phyloP scores from a whole-genome alignment of 208 protist species.

The Trypanosoma avium region DNA sequence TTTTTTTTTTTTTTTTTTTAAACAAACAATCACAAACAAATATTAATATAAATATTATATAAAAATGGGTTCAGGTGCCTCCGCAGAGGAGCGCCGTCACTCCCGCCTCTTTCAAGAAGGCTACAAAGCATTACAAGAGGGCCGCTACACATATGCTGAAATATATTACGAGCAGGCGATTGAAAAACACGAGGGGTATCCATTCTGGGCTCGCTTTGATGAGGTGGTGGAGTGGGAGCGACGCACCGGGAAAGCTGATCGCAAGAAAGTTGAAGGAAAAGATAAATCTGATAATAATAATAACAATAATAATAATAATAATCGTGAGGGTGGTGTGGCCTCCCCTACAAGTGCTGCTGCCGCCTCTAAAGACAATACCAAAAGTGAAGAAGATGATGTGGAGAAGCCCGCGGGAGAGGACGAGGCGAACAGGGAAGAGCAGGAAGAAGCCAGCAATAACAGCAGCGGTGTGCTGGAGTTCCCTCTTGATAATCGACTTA shows the following conservation, averaged over 20 bases:
- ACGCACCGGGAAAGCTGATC: neutral
- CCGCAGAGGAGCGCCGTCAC: slow-evolving; percentile 25
- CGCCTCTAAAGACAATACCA: neutral
- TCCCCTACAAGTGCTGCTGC: neutral
- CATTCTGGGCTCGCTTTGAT: slow-evolving; percentile 32
- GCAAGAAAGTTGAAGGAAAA: slow-evolving; percentile 19
- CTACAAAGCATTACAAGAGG: slow-evolving; percentile 29
- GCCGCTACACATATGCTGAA: slow-evolving; percentile 48
- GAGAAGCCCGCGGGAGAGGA: neutral
- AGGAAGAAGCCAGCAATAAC: too few relatives aligned
- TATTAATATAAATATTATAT: slow-evolving; percentile 5
- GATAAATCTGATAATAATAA: too few relatives aligned
- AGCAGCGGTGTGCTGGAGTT: slow-evolving; percentile 25
- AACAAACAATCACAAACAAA: slow-evolving; percentile 3
- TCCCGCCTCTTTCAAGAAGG: slow-evolving; percentile 35
- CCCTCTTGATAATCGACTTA: slow-evolving; percentile 34
- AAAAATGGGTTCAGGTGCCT: slow-evolving; percentile 25
- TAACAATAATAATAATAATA: too few relatives aligned
- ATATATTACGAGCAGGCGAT: slow-evolving; percentile 48
- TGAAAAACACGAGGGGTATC: slow-evolving; percentile 34
- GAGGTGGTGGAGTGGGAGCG: slow-evolving; percentile 10
- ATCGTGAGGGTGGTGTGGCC: neutral
- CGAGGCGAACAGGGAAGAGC: slow-evolving; percentile 6
- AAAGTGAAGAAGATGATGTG: slow-evolving; percentile 1
- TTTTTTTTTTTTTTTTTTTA: too few relatives aligned